These are phyloP conservation scores for Panellus pusillus DNA, from an alignment of 768 basidiomycete species.

Conservation along the genomic window DNA sequence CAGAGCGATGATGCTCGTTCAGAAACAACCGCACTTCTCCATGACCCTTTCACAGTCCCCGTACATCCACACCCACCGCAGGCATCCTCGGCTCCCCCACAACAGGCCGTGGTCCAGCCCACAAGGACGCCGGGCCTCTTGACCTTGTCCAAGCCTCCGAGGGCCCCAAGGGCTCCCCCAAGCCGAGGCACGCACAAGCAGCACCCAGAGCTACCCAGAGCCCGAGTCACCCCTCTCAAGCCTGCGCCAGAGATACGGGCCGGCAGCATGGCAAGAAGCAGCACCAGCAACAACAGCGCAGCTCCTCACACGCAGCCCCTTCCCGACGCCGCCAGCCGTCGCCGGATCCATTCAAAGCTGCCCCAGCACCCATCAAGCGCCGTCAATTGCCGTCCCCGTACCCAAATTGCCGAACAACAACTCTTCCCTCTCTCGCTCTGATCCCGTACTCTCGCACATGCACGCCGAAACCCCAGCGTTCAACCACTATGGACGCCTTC, in stretches of 20 bases:
- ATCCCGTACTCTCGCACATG: conserved; percentile 44
- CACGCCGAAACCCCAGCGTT: conserved; percentile 33
- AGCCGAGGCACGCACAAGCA: conserved; percentile 30
- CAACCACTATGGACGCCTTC: conserved; percentile 40
- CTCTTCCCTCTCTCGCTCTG: conserved; percentile 48
- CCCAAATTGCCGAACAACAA: conserved; percentile 3
- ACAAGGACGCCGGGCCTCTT: conserved; percentile 75
- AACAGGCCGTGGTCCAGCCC: conserved; percentile 64
- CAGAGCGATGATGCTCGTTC: conserved; percentile 48
- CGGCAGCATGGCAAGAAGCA: conserved; percentile 38
- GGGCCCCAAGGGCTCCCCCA: conserved; percentile 35
- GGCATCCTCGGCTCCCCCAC: conserved; percentile 61
- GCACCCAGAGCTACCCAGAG: conserved; percentile 29
- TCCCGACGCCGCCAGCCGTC: conserved; percentile 50
- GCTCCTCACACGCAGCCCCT: conserved; percentile 14
- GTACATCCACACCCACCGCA: conserved; percentile 42
- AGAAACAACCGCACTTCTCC: conserved; percentile 41
- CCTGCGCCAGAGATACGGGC: conserved; percentile 35
- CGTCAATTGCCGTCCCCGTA: conserved; percentile 17
- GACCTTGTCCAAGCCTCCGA: conserved; percentile 59
- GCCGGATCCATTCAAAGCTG: conserved; percentile 25
- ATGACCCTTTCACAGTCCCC: conserved; percentile 28
- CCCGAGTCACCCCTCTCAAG: conserved; percentile 27
- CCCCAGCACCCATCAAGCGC: conserved; percentile 48
- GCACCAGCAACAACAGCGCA: conserved; percentile 42